These are phyloP conservation scores for Tulasnella sp. DNA, from an alignment of 768 basidiomycete species.

Conservation along the genomic window DNA sequence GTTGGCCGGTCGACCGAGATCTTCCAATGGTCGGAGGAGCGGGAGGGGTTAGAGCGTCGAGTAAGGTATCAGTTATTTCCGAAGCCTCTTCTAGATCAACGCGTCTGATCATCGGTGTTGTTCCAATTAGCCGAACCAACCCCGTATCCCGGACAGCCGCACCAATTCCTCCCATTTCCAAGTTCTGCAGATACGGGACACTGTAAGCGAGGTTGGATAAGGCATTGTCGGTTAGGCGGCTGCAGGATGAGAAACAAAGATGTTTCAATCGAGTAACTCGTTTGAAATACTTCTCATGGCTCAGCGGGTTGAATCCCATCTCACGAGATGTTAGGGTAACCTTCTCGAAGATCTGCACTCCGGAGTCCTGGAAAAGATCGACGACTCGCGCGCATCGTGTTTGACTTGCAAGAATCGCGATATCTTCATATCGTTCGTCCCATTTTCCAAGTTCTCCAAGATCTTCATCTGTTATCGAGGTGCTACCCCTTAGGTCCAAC, in stretches of 20 bases:
- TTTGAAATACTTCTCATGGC: constrained; percentile 35
- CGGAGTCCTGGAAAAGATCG: constrained; percentile 26
- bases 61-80: constrained; percentile 58
- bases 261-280: constrained; percentile 60
- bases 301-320: constrained; percentile 43
- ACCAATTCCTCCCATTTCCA: constrained; percentile 72
- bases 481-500: constrained; percentile 64
- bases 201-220: constrained; percentile 59
- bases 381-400: too few species aligned
- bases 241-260: constrained; percentile 57
- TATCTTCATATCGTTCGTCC: constrained; percentile 27
- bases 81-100: constrained; percentile 79
- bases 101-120: constrained; percentile 55
- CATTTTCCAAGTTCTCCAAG: constrained; percentile 56
- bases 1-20: background rate
- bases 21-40: constrained; percentile 1
- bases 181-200: constrained; percentile 56
- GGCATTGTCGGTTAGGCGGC: constrained; percentile 57
- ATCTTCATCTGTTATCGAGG: constrained; percentile 59
- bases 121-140: constrained; percentile 53
- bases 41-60: constrained; percentile 48
- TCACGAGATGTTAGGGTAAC: constrained; percentile 42
- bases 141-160: constrained; percentile 56
- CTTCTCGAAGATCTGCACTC: background rate
- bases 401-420: constrained; percentile 26